Conservation (phyloP, 1,284 basidiomycete genomes). For the Irpex rosettiformis region DNA sequence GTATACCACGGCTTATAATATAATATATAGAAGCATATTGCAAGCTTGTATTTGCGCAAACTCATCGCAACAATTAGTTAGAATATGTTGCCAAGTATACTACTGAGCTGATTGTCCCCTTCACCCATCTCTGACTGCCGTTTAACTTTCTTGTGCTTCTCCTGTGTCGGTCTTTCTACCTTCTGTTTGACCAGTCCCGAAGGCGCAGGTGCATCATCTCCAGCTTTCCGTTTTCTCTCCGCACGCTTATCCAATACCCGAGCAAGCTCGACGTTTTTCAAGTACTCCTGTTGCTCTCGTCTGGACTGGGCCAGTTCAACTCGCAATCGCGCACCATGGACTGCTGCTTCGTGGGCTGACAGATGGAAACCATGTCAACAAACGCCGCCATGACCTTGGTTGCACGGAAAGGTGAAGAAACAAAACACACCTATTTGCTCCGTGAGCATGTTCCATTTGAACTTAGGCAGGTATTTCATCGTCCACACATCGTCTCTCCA, state of each 20-base stretch:
- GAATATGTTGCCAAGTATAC: conserved; percentile 56
- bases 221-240: conserved; percentile 52
- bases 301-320: conserved; percentile 88
- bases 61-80: conserved; percentile 29
- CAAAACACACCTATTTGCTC: conserved; percentile 91
- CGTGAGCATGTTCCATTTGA: conserved; percentile 99
- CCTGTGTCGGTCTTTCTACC: conserved; percentile 36
- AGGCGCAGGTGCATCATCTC: conserved; percentile 15
- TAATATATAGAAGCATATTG: too few relatives aligned
- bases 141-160: conserved; percentile 27
- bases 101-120: conserved; percentile 35
- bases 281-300: conserved; percentile 89
- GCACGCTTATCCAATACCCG: conserved; percentile 86
- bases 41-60: too few relatives aligned
- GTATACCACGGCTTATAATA: too few relatives aligned
- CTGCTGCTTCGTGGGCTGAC: conserved; percentile 88
- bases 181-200: conserved; percentile 15
- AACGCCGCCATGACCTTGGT: not conserved
- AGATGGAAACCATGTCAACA: conserved; percentile 4
- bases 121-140: conserved; percentile 17
- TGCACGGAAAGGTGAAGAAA: not conserved
- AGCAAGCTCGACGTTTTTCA: conserved; percentile 93
- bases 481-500: conserved; percentile 99
- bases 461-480: conserved; percentile 97
- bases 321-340: conserved; percentile 84